These are phyloP conservation scores for Coemansia sp. DNA, from an alignment of 192 early-diverging fungal genomes.

Conservation along the genomic window DNA sequence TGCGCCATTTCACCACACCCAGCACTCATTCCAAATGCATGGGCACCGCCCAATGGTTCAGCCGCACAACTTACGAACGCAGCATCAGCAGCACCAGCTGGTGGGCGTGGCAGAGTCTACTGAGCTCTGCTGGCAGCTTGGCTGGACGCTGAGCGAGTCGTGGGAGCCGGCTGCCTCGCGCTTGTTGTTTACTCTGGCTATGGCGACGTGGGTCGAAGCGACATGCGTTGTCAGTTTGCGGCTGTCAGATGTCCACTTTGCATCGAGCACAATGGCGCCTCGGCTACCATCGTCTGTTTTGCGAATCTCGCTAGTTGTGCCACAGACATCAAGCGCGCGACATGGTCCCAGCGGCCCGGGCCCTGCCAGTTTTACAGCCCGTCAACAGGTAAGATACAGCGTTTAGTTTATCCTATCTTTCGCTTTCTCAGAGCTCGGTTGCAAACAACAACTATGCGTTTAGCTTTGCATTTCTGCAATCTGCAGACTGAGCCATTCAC, in stretches of 20 bases:
- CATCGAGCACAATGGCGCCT: slow-evolving; percentile 44
- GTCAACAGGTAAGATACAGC: slow-evolving; percentile 39
- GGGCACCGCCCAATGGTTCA: background rate
- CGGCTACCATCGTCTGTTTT: slow-evolving; percentile 43
- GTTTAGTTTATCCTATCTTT: too few relatives aligned
- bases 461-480: too few relatives aligned
- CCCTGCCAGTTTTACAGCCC: slow-evolving; percentile 5
- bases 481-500: background rate
- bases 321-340: background rate
- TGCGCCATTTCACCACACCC: background rate
- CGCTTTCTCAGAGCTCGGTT: background rate
- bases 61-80: background rate
- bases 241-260: slow-evolving; percentile 42
- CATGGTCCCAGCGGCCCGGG: background rate
- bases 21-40: background rate
- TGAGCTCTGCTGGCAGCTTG: slow-evolving; percentile 48
- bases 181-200: slow-evolving; percentile 33
- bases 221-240: slow-evolving; percentile 20
- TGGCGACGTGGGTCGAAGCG: slow-evolving; percentile 44
- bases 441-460: background rate
- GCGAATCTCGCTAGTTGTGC: slow-evolving; percentile 23
- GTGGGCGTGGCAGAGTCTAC: slow-evolving; percentile 22
- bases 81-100: slow-evolving; percentile 9
- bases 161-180: slow-evolving; percentile 35
- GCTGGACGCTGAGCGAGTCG: slow-evolving; percentile 20